phyloP scores from a whole-genome alignment of 2,329 filamentous ascomycete genomes.

The Fusarium haematococcum region DNA sequence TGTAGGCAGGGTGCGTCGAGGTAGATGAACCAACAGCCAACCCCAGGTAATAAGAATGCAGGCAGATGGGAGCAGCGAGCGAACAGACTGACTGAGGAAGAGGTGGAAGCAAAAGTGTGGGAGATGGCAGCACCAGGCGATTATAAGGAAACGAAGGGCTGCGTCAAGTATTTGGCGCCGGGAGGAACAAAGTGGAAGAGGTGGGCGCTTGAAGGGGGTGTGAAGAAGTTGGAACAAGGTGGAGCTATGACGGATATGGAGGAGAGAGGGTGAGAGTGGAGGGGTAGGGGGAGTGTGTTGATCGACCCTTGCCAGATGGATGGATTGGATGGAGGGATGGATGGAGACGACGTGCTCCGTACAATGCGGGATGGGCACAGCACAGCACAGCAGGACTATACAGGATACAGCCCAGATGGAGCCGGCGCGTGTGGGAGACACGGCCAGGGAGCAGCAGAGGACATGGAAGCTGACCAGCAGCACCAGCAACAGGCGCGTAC shows the following conservation, averaged over 20 bases:
- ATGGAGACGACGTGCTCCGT: background rate
- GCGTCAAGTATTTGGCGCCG: constrained; percentile 46
- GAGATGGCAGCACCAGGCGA: constrained; percentile 41
- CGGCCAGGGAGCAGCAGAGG: constrained; percentile 20
- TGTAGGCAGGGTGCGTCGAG: constrained; percentile 23
- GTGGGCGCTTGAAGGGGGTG: constrained; percentile 44
- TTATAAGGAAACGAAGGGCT: constrained; percentile 45
- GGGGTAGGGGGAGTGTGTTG: constrained; percentile 34
- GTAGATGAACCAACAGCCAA: constrained; percentile 39
- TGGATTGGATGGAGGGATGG: constrained; percentile 17
- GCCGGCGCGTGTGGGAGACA: constrained; percentile 41
- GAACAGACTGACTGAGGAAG: constrained; percentile 45
- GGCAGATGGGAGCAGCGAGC: constrained; percentile 42
- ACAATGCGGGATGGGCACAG: background rate
- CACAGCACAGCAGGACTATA: background rate
- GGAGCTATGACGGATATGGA: constrained; percentile 35
- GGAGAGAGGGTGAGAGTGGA: constrained; percentile 22
- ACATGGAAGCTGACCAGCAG: constrained; percentile 26
- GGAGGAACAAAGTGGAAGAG: constrained; percentile 38
- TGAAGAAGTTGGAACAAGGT: constrained; percentile 40
- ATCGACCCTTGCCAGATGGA: constrained; percentile 30
- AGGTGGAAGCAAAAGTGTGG: constrained; percentile 32
- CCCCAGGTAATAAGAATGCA: constrained; percentile 34
- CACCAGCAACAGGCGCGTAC: constrained; percentile 34
- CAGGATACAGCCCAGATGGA: constrained; percentile 29